Evolutionary conservation across 139 green algal genomes (phyloP).

Genomic region (Volvox reticuliferus): DNA sequence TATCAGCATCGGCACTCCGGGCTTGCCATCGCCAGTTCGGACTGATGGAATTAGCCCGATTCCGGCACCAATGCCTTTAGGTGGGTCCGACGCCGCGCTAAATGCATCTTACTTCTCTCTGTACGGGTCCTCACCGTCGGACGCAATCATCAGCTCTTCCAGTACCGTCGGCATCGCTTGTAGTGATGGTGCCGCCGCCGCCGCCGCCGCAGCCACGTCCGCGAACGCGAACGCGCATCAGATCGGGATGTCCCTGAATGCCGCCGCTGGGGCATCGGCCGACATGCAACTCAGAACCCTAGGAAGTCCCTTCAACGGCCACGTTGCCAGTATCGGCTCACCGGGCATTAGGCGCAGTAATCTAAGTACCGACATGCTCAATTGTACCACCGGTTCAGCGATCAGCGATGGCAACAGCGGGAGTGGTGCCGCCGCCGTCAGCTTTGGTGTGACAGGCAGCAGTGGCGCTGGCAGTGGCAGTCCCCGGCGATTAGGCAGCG

Average conservation of each 20-base stretch:
- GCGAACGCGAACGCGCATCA: too few relatives aligned
- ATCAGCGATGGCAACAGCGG: too few relatives aligned
- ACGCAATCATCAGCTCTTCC: not conserved
- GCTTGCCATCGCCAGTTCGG: too few relatives aligned
- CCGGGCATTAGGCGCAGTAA: too few relatives aligned
- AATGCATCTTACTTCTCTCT: not conserved
- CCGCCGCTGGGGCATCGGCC: too few relatives aligned
- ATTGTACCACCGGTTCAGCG: too few relatives aligned
- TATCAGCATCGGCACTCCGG: not conserved
- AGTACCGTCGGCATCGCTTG: not conserved
- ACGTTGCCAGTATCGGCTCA: too few relatives aligned
- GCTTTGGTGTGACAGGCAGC: not conserved
- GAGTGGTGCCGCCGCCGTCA: too few relatives aligned
- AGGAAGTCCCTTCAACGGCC: too few relatives aligned
- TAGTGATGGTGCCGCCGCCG: not conserved
- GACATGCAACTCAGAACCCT: too few relatives aligned
- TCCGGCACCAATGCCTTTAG: not conserved
- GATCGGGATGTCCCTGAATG: too few relatives aligned
- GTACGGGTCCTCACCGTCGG: conserved; percentile 7
- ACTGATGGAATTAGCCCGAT: not conserved
- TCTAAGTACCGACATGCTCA: too few relatives aligned
- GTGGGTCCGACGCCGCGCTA: not conserved
- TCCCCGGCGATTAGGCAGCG: not conserved
- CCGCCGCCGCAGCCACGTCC: not conserved
- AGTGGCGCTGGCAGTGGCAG: not conserved